A percentile compares a stretch with the other conserved stretches of the same genome.
Evolutionary conservation across 202 grass and related monocot species (phyloP).

Genomic region (Schoenoplectus tabernaemontani): DNA sequence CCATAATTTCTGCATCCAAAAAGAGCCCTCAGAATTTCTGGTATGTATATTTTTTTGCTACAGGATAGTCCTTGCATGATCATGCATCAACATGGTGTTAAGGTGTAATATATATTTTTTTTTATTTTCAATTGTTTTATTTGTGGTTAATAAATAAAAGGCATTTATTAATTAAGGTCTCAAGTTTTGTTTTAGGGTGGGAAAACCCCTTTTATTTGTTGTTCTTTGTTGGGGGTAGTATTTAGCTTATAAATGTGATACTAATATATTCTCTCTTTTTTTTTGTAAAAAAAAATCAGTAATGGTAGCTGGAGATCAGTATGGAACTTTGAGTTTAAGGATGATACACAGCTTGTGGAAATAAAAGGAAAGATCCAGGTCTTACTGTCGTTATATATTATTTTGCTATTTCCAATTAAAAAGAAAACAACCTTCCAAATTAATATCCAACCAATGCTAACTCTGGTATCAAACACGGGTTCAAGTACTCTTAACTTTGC

Average conservation of each 20-base stretch:
- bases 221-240: slow-evolving; percentile 24
- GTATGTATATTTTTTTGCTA: slow-evolving; percentile 30
- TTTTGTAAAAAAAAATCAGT: slow-evolving; percentile 30
- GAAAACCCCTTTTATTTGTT: neutral
- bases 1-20: slow-evolving; percentile 76
- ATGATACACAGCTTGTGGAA: slow-evolving; percentile 58
- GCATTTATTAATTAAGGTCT: neutral
- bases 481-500: neutral
- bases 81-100: neutral
- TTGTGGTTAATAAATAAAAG: neutral
- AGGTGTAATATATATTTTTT: neutral
- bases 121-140: neutral
- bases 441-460: neutral
- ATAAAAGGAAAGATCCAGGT: slow-evolving; percentile 98
- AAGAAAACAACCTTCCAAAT: neutral
- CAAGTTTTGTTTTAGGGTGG: neutral
- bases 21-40: slow-evolving; percentile 92
- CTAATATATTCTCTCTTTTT: neutral
- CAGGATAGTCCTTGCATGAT: neutral
- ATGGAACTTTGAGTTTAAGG: slow-evolving; percentile 79
- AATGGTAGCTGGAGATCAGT: slow-evolving; percentile 80
- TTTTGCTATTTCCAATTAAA: slow-evolving; percentile 2
- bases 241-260: slow-evolving; percentile 36
- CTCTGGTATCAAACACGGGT: neutral
- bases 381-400: slow-evolving; percentile 20